Evolutionary conservation across 495 filamentous ascomycete genomes (phyloP), one percentile per base, ranked within the genome.

Genomic region (Daldinia childiae): DNA sequence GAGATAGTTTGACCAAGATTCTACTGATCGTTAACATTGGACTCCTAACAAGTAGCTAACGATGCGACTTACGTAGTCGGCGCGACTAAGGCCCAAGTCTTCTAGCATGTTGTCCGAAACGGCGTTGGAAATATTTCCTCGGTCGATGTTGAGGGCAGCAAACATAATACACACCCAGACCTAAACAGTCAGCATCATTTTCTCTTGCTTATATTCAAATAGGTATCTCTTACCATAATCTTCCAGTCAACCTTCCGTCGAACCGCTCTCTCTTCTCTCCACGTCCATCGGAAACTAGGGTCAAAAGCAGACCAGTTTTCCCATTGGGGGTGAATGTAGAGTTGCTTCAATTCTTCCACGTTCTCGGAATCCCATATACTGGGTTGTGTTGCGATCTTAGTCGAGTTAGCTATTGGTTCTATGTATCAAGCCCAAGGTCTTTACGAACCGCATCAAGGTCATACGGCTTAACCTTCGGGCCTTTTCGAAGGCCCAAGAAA

Each of bases 1-100:
- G 91, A 92, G 32, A 95, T 90, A 0, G 90, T 92, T 77, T 91
- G 90, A 0, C 90, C 90, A 19, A 87, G 87, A 70, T 94, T 93
- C 81, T 93, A 92, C 17, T 8, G 8, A 19, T 12, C 6, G 24
- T 71, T 32, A 71, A 26, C 8, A 19, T 51, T 41, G 3, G 14
- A 21, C 11, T 7, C 15, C n/a, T 17, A 27, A 19, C 43, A 34
- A 60, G 21, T 45, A 1, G 11, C 26, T 12, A 45, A 15, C 17
- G 60, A 45, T 69, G 24, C 12, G 39, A 64, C 73, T 66, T 24
- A 75, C 73, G 62, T 63, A 75, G 38, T 72, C 69, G 15, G 36
- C 71, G 1, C 69, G 70, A 12, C 62, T 72, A 9, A 81, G 48
- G 2, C 69, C 69, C 0, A 81, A 39, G 27, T 81, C 77, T 8